Conservation (phyloP, 176 grass and related monocot genomes). For the Eleusine indica region DNA sequence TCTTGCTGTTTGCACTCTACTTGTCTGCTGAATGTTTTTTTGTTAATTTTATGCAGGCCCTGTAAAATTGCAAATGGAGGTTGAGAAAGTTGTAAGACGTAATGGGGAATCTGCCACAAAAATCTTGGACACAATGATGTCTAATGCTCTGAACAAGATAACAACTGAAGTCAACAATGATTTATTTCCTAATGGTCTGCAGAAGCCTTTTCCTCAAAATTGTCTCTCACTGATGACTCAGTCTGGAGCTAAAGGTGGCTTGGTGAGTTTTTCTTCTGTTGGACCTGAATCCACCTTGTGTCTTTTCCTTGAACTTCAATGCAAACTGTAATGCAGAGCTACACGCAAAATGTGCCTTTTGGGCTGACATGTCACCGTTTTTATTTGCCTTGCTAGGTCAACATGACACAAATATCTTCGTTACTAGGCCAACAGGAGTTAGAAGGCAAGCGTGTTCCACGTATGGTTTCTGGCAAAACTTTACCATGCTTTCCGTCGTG, state of each 20-base stretch:
- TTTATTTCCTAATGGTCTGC: conserved; percentile 72
- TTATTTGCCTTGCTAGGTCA: conserved; percentile 63
- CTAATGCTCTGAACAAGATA: conserved; percentile 49
- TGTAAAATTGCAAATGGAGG: conserved; percentile 63
- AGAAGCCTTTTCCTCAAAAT: conserved; percentile 76
- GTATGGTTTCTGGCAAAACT: conserved; percentile 93
- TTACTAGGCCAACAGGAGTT: conserved; percentile 91
- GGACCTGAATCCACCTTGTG: neutral
- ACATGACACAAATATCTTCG: conserved; percentile 97
- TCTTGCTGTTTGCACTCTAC: conserved; percentile 17
- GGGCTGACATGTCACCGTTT: conserved; percentile 11
- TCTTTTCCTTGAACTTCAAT: neutral
- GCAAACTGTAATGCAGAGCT: neutral
- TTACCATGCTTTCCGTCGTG: conserved; percentile 91
- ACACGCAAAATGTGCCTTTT: conserved; percentile 1
- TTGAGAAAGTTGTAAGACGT: conserved; percentile 74
- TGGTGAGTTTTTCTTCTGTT: conserved; percentile 55
- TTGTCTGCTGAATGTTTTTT: conserved; percentile 17
- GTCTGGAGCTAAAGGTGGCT: conserved; percentile 86
- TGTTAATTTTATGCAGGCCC: conserved; percentile 46
- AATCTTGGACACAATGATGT: conserved; percentile 69
- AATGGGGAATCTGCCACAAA: conserved; percentile 62
- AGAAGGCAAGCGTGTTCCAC: conserved; percentile 91
- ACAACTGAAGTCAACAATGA: conserved; percentile 59
- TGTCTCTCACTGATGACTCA: conserved; percentile 96